These are phyloP conservation scores for Rugonectria rugulosa DNA, from an alignment of 2,329 filamentous ascomycete genomes.

Conservation along the genomic window DNA sequence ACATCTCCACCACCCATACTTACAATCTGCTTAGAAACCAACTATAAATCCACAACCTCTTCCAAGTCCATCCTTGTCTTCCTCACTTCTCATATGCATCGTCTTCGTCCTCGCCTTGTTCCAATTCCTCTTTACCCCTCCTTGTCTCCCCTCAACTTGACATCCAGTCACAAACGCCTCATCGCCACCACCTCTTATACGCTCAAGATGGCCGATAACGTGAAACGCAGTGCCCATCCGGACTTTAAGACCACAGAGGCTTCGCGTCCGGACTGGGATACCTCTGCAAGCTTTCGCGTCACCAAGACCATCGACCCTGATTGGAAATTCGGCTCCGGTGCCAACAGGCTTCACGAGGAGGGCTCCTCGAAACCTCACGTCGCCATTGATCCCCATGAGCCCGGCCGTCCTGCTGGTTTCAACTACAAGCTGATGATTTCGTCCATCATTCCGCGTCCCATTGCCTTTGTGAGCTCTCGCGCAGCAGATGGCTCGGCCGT, in stretches of 20 bases:
- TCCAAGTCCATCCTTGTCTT: not conserved
- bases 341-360: constrained; percentile 58
- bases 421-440: constrained; percentile 96
- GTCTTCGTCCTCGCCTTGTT: not conserved
- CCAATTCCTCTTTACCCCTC: not conserved
- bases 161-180: not conserved
- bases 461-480: constrained; percentile 68
- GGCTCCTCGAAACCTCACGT: constrained; percentile 63
- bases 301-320: constrained; percentile 70
- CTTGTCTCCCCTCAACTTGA: constrained; percentile 16
- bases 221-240: constrained; percentile 65
- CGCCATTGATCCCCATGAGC: constrained; percentile 80
- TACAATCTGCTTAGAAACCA: constrained; percentile 7
- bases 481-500: constrained; percentile 64
- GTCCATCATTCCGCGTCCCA: constrained; percentile 81
- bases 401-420: constrained; percentile 69
- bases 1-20: constrained; percentile 1
- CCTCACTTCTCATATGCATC: not conserved
- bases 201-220: constrained; percentile 41
- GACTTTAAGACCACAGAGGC: constrained; percentile 79
- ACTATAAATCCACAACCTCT: not conserved
- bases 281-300: constrained; percentile 55
- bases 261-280: constrained; percentile 68
- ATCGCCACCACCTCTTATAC: constrained; percentile 12
- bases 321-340: constrained; percentile 72